Base-by-base conservation (phyloP, 2,329 filamentous ascomycete species). In the Talaromyces amestolkiae region DNA sequence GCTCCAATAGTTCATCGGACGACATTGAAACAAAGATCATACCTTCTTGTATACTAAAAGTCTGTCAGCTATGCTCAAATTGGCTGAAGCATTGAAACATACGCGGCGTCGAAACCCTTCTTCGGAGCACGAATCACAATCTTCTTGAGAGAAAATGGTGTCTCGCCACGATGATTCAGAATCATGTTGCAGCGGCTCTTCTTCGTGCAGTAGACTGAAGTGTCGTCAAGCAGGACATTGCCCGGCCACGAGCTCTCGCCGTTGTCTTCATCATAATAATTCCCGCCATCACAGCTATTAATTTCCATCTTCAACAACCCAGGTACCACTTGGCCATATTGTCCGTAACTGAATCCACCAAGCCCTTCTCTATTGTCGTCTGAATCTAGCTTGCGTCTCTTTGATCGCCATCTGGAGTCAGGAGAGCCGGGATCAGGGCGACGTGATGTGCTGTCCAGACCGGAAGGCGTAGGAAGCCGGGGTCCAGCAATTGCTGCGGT, bases 21-120 rank as follows among this genome's bases (percentile, higher is more conserved):
- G 88, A 86, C 93, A 97, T 97, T 54, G 91, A 87, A 33, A 98
- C 85, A 73, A 97, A 97, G 0, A 98, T 86, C 85, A 97, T 89
- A 53, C 95, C 94, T 83, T 96, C 91, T 77, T 94, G 89, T 62
- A 97, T 89, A 63, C 91, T 94, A 47, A n/a, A 3, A 43, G 17
- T 3, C 11, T 24, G 59, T 66, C 22, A 64, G 65, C 58, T 31
- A n/a, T 47, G 15, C 3, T 45, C 27, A n/a, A 31, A 19, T 7
- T 22, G n/a, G 39, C 15, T 13, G 22, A 7, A n/a, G 33, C 7
- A 15, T 43, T 2, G 5, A 59, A 10, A 86, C 91, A 78, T 87
- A 96, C 91, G 93, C 93, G 71, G 92, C 89, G 67, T 92, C 93
- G 77, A 93, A 97, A 62, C 91, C 91, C 51, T 85, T 80, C 68